phyloP scores from a whole-genome alignment of 2,329 filamentous ascomycete genomes.

The Aureobasidium melanogenum region DNA sequence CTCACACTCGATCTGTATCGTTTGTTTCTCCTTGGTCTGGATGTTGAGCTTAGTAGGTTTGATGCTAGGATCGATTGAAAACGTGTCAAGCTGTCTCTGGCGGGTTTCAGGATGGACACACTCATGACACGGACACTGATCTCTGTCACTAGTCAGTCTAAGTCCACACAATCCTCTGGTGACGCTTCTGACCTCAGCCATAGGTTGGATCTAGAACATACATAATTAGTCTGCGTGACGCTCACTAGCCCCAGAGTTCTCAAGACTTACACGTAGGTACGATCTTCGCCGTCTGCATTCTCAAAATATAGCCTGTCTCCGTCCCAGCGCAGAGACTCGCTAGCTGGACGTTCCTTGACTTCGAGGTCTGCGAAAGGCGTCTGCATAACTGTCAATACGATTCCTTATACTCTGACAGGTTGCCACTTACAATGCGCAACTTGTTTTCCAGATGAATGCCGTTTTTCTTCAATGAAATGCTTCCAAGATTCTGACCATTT shows the following conservation, averaged over 20 bases:
- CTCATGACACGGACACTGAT: conserved; percentile 14
- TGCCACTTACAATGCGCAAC: background rate
- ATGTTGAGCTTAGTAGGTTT: background rate
- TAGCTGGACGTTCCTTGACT: background rate
- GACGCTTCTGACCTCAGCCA: conserved; percentile 8
- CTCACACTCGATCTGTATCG: conserved; percentile 12
- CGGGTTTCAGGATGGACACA: conserved; percentile 15
- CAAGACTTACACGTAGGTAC: conserved; percentile 1
- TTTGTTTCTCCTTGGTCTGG: background rate
- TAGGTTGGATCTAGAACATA: background rate
- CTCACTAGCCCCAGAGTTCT: background rate
- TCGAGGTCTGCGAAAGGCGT: conserved; percentile 1
- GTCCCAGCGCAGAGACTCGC: conserved; percentile 10
- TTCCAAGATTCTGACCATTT: background rate
- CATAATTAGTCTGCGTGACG: background rate
- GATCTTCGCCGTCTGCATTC: background rate
- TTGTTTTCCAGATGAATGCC: background rate
- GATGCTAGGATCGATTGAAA: conserved; percentile 6
- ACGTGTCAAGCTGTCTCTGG: conserved; percentile 15
- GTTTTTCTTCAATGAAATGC: background rate
- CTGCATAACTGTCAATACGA: background rate
- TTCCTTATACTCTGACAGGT: no score
- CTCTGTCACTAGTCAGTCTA: conserved; percentile 5
- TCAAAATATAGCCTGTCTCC: conserved; percentile 6
- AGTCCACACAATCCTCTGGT: background rate